Percentiles rank a stretch among this genome's conserved stretches.
These are phyloP conservation scores for Cladophialophora immunda DNA, from an alignment of 2,329 filamentous ascomycete species.

Conservation along the genomic window DNA sequence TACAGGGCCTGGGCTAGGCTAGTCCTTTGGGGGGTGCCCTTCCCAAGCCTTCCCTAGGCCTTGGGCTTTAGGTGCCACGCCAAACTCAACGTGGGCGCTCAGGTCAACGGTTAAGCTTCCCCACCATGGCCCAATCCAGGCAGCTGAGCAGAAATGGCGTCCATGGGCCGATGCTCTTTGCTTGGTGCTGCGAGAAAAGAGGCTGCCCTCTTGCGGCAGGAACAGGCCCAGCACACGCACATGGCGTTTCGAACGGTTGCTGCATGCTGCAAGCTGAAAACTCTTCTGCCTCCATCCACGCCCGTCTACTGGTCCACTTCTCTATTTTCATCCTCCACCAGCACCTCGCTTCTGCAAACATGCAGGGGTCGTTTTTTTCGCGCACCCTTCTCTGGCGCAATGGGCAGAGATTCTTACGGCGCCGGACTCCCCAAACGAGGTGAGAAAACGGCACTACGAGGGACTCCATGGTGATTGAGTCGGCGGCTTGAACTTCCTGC, in stretches of 20 bases:
- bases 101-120: conserved; percentile 24
- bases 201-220: conserved; percentile 26
- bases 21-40: background rate
- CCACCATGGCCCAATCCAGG: conserved; percentile 21
- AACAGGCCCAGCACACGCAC: conserved; percentile 19
- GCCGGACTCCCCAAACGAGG: background rate
- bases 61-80: background rate
- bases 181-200: conserved; percentile 1
- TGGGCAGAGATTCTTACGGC: background rate
- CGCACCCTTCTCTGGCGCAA: conserved; percentile 8
- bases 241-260: conserved; percentile 18
- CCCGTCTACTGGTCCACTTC: conserved; percentile 10
- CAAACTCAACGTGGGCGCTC: conserved; percentile 6
- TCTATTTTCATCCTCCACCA: conserved; percentile 33
- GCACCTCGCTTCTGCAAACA: conserved; percentile 30
- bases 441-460: conserved; percentile 1
- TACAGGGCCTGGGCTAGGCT: background rate
- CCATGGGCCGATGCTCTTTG: conserved; percentile 1
- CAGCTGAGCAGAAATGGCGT: conserved; percentile 29
- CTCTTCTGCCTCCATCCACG: conserved; percentile 10
- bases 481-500: conserved; percentile 26
- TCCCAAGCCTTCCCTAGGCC: background rate
- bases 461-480: conserved; percentile 13
- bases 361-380: conserved; percentile 5
- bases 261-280: conserved; percentile 27